These are phyloP conservation scores for Suillus weaverae DNA, from an alignment of 768 basidiomycete genomes.

Conservation along the genomic window DNA sequence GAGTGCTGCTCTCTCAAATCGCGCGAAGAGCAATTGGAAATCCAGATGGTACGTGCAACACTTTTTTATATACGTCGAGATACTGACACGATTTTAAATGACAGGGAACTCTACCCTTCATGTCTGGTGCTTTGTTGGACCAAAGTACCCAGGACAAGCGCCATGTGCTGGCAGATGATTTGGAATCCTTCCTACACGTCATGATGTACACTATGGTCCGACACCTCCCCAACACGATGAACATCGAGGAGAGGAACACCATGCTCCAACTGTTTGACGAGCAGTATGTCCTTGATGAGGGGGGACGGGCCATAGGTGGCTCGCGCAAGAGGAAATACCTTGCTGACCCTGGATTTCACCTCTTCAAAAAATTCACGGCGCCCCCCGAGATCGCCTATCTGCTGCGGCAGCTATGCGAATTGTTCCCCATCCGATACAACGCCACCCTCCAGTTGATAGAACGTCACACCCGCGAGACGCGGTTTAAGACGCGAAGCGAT, in stretches of 20 bases:
- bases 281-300: background rate
- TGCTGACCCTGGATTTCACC: background rate
- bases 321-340: background rate
- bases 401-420: background rate
- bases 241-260: too few species aligned
- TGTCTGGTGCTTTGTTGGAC: slow-evolving; percentile 21
- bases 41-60: background rate
- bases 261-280: background rate
- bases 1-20: slow-evolving; percentile 13
- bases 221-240: slow-evolving; percentile 14
- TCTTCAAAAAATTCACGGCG: background rate
- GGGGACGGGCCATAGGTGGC: background rate
- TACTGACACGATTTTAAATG: background rate
- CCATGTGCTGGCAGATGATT: slow-evolving; percentile 4
- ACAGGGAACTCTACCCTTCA: slow-evolving; percentile 13
- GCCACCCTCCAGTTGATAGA: background rate
- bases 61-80: background rate
- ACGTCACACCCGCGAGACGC: background rate
- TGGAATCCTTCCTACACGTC: slow-evolving; percentile 12
- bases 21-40: background rate
- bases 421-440: background rate
- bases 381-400: background rate
- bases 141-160: slow-evolving; percentile 4
- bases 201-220: slow-evolving; percentile 15
- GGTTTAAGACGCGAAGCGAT: background rate